Percentiles rank a stretch among this genome's conserved stretches.
Evolutionary conservation across 2,329 filamentous ascomycete genomes (phyloP).

Genomic region (Dactylonectria estremocensis): DNA sequence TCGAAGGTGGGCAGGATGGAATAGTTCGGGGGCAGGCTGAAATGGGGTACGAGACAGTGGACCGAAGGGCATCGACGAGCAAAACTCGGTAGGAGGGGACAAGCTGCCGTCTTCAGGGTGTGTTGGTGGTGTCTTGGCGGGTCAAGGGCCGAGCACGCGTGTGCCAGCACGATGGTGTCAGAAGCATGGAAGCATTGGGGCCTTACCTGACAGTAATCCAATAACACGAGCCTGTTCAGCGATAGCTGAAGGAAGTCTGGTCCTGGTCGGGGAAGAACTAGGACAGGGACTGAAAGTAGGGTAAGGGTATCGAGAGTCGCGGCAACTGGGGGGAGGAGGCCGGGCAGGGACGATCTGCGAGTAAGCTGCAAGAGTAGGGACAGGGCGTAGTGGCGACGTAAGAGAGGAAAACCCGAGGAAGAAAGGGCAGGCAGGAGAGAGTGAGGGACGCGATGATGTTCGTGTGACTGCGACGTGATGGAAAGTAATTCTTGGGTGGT

Average conservation of each 20-base stretch:
- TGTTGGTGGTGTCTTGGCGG: slow-evolving; percentile 34
- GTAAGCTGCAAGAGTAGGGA: slow-evolving; percentile 45
- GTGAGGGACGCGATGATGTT: slow-evolving; percentile 17
- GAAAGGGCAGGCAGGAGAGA: slow-evolving; percentile 23
- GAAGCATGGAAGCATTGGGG: slow-evolving; percentile 40
- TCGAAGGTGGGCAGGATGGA: slow-evolving; percentile 28
- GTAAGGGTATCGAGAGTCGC: slow-evolving; percentile 41
- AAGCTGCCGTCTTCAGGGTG: slow-evolving; percentile 32
- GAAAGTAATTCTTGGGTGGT: slow-evolving; percentile 9
- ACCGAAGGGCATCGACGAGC: slow-evolving; percentile 37
- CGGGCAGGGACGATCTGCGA: slow-evolving; percentile 45
- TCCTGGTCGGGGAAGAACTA: slow-evolving; percentile 44
- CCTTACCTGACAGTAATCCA: slow-evolving; percentile 43
- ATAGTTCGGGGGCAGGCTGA: slow-evolving; percentile 19
- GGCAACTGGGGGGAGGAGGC: slow-evolving; percentile 43
- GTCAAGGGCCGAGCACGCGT: slow-evolving; percentile 41
- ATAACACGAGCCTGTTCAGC: slow-evolving; percentile 40
- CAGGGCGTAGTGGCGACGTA: slow-evolving; percentile 23
- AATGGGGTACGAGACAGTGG: slow-evolving; percentile 30
- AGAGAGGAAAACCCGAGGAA: neutral
- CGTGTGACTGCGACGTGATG: slow-evolving; percentile 21
- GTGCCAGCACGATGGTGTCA: slow-evolving; percentile 46
- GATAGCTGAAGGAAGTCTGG: slow-evolving; percentile 41
- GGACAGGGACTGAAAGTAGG: slow-evolving; percentile 39
- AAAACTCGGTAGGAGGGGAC: slow-evolving; percentile 36